Base-by-base conservation (phyloP, 2,329 filamentous ascomycete genomes). In the Sphaerulina musiva region DNA sequence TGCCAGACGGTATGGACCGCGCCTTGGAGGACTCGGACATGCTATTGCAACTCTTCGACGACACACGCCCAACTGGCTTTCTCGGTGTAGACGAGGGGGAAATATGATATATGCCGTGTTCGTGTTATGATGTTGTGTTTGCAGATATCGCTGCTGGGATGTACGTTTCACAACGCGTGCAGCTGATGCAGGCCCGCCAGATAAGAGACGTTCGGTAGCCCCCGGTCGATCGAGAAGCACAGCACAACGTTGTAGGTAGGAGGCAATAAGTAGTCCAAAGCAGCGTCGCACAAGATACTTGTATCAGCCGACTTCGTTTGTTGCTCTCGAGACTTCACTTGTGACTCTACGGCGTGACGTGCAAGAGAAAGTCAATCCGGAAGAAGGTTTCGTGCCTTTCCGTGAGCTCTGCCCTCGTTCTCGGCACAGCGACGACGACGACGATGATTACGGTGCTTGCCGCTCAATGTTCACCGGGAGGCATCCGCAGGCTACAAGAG, bases 1-100 rank as follows among this genome's bases (percentile, higher is more conserved):
- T 60, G 51, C 53, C 60, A 6, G 58, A 58, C n/a, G 60, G 60
- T 42, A 62, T 60, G 3, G 60, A 58, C 36, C 59, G 44, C 8
- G 59, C 56, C 36, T 57, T 55, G 26, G 58, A 60, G 20, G 55
- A 49, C 43, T 56, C 54, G 11, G 48, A 46, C 48, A 51, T 51
- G 31, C 41, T 51, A 11, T 38, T 1, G 10, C 12, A 5, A 11
- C 10, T 10, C 34, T n/a, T n/a, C 10, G 5, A 7, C 26, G 26
- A 7, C 34, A 10, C 34, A 11, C 34, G 34, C 34, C 34, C 10
- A 9, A 38, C 34, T 38, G 10, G 34, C 5, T 2, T 38, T n/a
- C 34, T 38, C 10, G 34, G 8, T 38, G 34, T n/a, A 9, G 34
- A 38, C 12, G 34, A 20, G 34, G 34, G 34, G 34, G 10, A n/a